phyloP scores from a whole-genome alignment of 2,329 filamentous ascomycete genomes.

The Helminthosporium solani region DNA sequence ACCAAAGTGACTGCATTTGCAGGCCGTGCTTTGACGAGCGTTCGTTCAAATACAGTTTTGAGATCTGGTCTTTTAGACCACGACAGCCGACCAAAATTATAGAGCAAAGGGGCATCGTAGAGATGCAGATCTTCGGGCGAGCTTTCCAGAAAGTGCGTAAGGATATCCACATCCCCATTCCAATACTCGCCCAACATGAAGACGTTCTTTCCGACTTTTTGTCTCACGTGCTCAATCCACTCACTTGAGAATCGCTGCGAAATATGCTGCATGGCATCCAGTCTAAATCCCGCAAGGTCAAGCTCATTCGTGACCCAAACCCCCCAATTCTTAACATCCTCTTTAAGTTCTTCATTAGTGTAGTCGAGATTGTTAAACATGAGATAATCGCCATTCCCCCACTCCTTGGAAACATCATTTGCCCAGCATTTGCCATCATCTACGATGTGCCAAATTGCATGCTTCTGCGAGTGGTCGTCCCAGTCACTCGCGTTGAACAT shows the following conservation, averaged over 20 bases:
- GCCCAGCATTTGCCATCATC: constrained; percentile 1
- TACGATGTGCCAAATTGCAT: neutral
- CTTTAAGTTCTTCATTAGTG: neutral
- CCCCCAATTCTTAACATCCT: constrained; percentile 3
- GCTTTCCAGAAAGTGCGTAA: neutral
- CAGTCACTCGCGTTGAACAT: constrained; percentile 5
- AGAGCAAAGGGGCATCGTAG: constrained; percentile 1
- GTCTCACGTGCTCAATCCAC: neutral
- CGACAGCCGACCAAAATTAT: neutral
- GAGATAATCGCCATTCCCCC: constrained; percentile 2
- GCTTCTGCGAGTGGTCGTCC: constrained; percentile 2
- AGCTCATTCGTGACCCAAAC: constrained; percentile 1
- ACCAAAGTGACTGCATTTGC: constrained; percentile 1
- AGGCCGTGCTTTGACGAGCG: neutral
- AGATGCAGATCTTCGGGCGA: constrained; percentile 1
- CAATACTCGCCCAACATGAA: constrained; percentile 2
- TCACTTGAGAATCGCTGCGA: neutral
- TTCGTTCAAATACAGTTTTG: neutral
- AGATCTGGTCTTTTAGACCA: neutral
- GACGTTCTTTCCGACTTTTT: neutral
- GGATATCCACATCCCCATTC: constrained; percentile 1
- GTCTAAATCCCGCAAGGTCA: neutral
- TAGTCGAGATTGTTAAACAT: constrained; percentile 4
- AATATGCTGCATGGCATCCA: constrained; percentile 3
- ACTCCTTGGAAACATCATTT: constrained; percentile 1